Evolutionary conservation across 257 asterid species (phyloP).

Genomic region (Nicotiana otophora): DNA sequence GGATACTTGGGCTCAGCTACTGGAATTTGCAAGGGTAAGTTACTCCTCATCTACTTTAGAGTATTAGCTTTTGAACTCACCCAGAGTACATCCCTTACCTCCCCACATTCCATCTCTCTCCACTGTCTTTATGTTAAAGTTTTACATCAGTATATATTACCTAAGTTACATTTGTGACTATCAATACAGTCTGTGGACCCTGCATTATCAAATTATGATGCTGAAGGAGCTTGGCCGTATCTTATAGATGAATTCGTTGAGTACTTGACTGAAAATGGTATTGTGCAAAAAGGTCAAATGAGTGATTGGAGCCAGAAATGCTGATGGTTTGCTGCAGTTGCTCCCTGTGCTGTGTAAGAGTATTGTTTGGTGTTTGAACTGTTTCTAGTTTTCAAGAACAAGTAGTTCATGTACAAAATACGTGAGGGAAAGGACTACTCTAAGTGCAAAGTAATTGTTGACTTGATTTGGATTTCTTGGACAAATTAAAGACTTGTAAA

Average conservation of each 20-base stretch:
- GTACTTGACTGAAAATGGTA: slow-evolving; percentile 63
- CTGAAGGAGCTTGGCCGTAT: slow-evolving; percentile 99
- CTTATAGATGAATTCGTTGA: slow-evolving; percentile 96
- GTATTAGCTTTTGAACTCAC: not conserved
- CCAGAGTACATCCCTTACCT: not conserved
- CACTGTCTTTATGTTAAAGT: not conserved
- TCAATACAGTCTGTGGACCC: slow-evolving; percentile 79
- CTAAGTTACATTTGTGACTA: not conserved
- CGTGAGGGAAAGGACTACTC: not conserved
- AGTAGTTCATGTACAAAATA: slow-evolving; percentile 10
- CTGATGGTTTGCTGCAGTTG: slow-evolving; percentile 17
- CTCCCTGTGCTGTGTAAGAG: not conserved
- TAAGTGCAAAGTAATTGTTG: not conserved
- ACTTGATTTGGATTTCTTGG: slow-evolving; percentile 1
- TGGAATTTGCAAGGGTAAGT: slow-evolving; percentile 93
- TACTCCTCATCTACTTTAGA: not conserved
- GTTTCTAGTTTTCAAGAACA: not conserved
- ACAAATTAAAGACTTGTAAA: not conserved
- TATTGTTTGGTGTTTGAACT: slow-evolving; percentile 1
- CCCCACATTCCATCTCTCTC: not conserved
- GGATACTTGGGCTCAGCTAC: slow-evolving; percentile 96
- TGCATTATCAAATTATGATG: slow-evolving; percentile 76
- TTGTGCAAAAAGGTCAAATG: slow-evolving; percentile 59
- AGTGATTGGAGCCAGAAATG: slow-evolving; percentile 62
- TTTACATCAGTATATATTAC: not conserved